Percentiles rank a stretch among this genome's conserved stretches.
These are phyloP conservation scores for Diaporthe citri DNA, from an alignment of 2,329 filamentous ascomycete species.

Conservation along the genomic window DNA sequence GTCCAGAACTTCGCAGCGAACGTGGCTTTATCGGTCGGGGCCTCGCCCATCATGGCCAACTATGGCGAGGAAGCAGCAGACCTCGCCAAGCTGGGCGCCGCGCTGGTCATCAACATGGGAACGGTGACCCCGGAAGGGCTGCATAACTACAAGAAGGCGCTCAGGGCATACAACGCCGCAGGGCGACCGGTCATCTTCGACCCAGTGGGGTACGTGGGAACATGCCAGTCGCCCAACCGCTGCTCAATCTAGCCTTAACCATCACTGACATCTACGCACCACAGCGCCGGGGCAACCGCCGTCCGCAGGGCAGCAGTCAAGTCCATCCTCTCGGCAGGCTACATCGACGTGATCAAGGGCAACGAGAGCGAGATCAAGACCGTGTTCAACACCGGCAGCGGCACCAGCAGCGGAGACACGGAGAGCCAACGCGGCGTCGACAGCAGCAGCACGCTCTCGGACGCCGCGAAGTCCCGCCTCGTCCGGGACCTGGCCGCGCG, in stretches of 20 bases:
- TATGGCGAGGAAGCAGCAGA: conserved; percentile 86
- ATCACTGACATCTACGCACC: not conserved
- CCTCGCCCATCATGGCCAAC: conserved; percentile 94
- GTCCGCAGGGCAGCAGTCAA: conserved; percentile 79
- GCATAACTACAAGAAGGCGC: conserved; percentile 77
- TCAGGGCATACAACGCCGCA: conserved; percentile 83
- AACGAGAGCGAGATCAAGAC: conserved; percentile 90
- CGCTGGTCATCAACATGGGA: conserved; percentile 94
- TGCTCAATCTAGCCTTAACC: not conserved
- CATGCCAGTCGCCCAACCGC: too few relatives aligned
- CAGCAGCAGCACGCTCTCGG: conserved; percentile 68
- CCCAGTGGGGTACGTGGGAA: conserved; percentile 80
- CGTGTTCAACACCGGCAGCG: conserved; percentile 64
- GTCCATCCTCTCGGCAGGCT: conserved; percentile 77
- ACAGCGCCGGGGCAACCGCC: conserved; percentile 80
- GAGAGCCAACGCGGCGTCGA: conserved; percentile 87
- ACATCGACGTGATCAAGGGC: conserved; percentile 91
- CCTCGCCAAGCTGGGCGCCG: conserved; percentile 80
- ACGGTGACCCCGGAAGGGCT: conserved; percentile 84
- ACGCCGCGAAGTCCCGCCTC: conserved; percentile 67
- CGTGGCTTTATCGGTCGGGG: conserved; percentile 85
- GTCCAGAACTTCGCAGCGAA: conserved; percentile 97
- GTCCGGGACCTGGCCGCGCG: conserved; percentile 75
- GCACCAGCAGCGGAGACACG: conserved; percentile 48
- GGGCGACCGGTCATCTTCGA: conserved; percentile 86